Evolutionary conservation across 169 alveolate species (phyloP).

Genomic region (Plasmodium blacklocki): DNA sequence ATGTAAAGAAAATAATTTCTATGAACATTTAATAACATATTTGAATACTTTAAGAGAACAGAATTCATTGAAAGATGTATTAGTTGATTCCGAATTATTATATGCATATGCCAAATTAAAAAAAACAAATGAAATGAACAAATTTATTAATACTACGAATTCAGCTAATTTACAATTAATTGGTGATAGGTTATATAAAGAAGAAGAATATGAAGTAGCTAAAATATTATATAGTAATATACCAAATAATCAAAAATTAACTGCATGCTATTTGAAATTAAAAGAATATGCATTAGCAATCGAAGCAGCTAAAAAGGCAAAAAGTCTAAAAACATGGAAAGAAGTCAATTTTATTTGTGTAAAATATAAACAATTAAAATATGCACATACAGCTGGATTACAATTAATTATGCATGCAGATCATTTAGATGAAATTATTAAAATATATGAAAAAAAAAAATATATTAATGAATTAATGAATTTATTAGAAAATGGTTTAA

Average conservation of each 20-base stretch:
- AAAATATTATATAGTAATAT: slow-evolving; percentile 94
- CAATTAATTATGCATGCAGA: slow-evolving; percentile 99
- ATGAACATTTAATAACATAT: slow-evolving; percentile 79
- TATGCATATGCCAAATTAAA: slow-evolving; percentile 77
- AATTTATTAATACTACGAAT: slow-evolving; percentile 64
- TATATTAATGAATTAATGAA: slow-evolving; percentile 80
- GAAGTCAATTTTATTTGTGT: slow-evolving; percentile 96
- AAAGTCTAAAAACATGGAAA: slow-evolving; percentile 95
- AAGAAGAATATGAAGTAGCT: slow-evolving; percentile 92
- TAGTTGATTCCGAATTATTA: slow-evolving; percentile 66
- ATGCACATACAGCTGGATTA: slow-evolving; percentile 96
- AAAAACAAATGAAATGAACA: slow-evolving; percentile 68
- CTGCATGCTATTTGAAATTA: slow-evolving; percentile 95
- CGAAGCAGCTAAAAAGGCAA: slow-evolving; percentile 99
- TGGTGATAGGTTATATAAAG: slow-evolving; percentile 85
- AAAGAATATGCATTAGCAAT: slow-evolving; percentile 96
- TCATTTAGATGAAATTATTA: slow-evolving; percentile 94
- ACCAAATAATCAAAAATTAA: slow-evolving; percentile 98
- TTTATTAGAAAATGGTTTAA: slow-evolving; percentile 77
- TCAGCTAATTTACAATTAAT: slow-evolving; percentile 80
- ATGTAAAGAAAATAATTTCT: slow-evolving; percentile 78
- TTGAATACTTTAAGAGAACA: slow-evolving; percentile 78
- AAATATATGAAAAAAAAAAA: slow-evolving; percentile 82
- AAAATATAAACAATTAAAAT: slow-evolving; percentile 86
- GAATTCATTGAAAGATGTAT: slow-evolving; percentile 75